Conservation (phyloP, 2,329 filamentous ascomycete genomes). For the Phyllosticta capitalensis region DNA sequence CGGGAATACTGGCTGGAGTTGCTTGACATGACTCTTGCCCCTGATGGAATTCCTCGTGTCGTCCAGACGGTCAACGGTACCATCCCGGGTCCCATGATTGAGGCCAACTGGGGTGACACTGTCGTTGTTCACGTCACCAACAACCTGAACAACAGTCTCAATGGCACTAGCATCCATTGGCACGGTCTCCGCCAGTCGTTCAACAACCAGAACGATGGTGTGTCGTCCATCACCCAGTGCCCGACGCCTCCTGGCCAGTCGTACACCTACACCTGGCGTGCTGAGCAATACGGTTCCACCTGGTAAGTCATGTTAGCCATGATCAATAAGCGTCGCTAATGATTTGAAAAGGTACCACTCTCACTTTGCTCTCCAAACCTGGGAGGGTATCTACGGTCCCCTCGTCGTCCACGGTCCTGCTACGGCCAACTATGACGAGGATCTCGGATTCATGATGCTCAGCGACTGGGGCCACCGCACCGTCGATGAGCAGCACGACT, state of each 20-base stretch:
- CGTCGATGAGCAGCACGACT: neutral
- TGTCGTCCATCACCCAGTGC: slow-evolving; percentile 37
- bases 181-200: slow-evolving; percentile 51
- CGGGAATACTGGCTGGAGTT: slow-evolving; percentile 46
- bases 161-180: slow-evolving; percentile 54
- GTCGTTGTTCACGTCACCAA: slow-evolving; percentile 43
- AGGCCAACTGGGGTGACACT: slow-evolving; percentile 35
- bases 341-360: slow-evolving; percentile 18
- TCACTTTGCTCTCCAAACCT: slow-evolving; percentile 22
- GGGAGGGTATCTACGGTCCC: slow-evolving; percentile 25
- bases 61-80: slow-evolving; percentile 3
- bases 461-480: slow-evolving; percentile 28
- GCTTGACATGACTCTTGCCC: slow-evolving; percentile 41
- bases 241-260: slow-evolving; percentile 17
- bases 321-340: slow-evolving; percentile 8
- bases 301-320: neutral
- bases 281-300: slow-evolving; percentile 31
- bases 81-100: slow-evolving; percentile 7
- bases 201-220: slow-evolving; percentile 48
- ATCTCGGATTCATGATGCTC: slow-evolving; percentile 29
- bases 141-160: slow-evolving; percentile 32
- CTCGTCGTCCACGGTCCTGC: slow-evolving; percentile 27
- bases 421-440: slow-evolving; percentile 29
- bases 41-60: slow-evolving; percentile 45
- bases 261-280: slow-evolving; percentile 46